Percentiles rank a stretch among this genome's conserved stretches.
Evolutionary conservation across 306 rosid genomes (phyloP).

Genomic region (Hippophae gyantsensis): DNA sequence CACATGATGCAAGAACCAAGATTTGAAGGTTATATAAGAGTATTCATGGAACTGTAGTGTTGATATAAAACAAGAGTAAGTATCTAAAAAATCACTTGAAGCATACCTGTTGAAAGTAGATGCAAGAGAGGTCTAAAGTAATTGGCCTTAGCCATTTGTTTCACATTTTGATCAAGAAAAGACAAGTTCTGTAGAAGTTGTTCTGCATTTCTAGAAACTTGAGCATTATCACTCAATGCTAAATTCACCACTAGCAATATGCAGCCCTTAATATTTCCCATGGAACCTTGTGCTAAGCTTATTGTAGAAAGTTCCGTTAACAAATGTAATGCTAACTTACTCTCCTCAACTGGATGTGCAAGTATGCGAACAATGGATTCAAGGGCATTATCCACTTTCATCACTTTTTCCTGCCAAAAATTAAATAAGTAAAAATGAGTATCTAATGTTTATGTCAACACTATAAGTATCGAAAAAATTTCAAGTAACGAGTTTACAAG

Average conservation of each 20-base stretch:
- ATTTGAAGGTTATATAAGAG: not conserved
- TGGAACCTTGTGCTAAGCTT: conserved; percentile 20
- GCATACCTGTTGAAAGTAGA: conserved; percentile 57
- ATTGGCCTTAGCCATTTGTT: conserved; percentile 63
- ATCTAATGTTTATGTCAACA: not conserved
- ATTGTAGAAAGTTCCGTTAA: conserved; percentile 48
- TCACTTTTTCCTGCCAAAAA: conserved; percentile 43
- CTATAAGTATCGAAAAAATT: not conserved
- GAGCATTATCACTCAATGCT: conserved; percentile 40
- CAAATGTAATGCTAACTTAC: conserved; percentile 48
- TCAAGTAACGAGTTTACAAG: too few species aligned
- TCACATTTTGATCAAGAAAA: conserved; percentile 44
- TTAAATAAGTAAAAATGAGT: conserved; percentile 1
- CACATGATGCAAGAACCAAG: not conserved
- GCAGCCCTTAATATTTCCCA: conserved; percentile 64
- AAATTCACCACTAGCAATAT: conserved; percentile 54
- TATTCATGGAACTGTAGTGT: not conserved
- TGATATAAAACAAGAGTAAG: not conserved
- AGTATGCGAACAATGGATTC: conserved; percentile 49
- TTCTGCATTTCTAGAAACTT: conserved; percentile 38
- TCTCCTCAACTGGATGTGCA: conserved; percentile 50
- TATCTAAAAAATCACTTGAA: not conserved
- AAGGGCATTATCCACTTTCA: conserved; percentile 40
- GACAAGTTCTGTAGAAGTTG: conserved; percentile 55
- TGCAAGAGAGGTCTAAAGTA: conserved; percentile 53